Base-by-base conservation (phyloP, 208 protist species). In the Phytomonas francai region DNA sequence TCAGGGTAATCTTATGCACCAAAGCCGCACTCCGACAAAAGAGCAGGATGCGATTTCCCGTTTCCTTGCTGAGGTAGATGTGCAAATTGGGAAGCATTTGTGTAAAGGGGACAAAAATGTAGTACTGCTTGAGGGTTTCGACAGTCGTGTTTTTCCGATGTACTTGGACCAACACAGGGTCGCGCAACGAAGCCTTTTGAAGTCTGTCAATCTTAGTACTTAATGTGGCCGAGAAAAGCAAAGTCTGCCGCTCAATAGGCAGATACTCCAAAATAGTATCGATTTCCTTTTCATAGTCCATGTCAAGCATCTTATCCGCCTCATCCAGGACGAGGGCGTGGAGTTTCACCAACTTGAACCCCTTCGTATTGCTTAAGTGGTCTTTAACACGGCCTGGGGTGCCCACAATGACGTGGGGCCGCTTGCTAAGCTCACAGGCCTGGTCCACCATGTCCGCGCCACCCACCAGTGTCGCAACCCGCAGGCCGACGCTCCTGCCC, bases 231-330 rank as follows among this genome's bases (percentile, higher is more conserved):
- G 97, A 99, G 76, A 99, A 99, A 6, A 99, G 90, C 69, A 95
- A 91, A 0, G 98, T 99, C 39, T 88, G 87, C 30, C 97, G 88
- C 30, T 98, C 79, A 42, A 85, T 77, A 54, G 87, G 90, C 36
- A 97, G 69, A 60, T 89, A 76, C 80, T 98, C 89, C 33, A 99
- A 79, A 76, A 99, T 98, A 25, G 90, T 88, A 74, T 98, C 89
- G 62, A 99, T 88, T 68, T 99, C 97, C 74, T 99, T 97, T 78
- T 99, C 98, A 76, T 99, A 99, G 81, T 99, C 98, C 90, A 98
- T 97, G 71, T 97, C 90, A 28, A 99, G 89, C 78, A 99, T 98
- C 76, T 97, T 88, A 76, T 99, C 98, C 2, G 98, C 98, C 84
- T 99, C 98, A 76, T 99, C 98, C 61, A 99, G 78, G 29, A 99